Evolutionary conservation across 176 grass and related monocot genomes (phyloP).

Genomic region (Oryza coarctata): DNA sequence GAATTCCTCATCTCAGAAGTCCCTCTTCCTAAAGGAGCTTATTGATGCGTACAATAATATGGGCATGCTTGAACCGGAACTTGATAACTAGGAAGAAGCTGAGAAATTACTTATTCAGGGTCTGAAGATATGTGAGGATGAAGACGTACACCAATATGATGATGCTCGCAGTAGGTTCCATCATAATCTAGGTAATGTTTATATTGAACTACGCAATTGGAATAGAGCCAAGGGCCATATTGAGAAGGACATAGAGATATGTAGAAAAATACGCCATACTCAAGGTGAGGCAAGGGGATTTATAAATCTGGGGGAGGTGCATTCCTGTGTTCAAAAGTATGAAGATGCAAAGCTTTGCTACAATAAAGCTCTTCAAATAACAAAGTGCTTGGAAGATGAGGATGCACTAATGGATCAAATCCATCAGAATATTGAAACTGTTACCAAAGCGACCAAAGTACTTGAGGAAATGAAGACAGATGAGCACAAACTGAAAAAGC

Average conservation of each 20-base stretch:
- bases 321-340: slow-evolving; percentile 61
- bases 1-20: slow-evolving; percentile 38
- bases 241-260: slow-evolving; percentile 81
- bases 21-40: slow-evolving; percentile 70
- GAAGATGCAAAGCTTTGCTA: slow-evolving; percentile 72
- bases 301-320: slow-evolving; percentile 79
- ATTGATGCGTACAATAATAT: slow-evolving; percentile 95
- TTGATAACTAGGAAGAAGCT: slow-evolving; percentile 78
- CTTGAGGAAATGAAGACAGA: slow-evolving; percentile 67
- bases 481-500: slow-evolving; percentile 80
- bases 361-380: slow-evolving; percentile 57
- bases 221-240: slow-evolving; percentile 63
- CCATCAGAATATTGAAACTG: slow-evolving; percentile 67
- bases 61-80: slow-evolving; percentile 89
- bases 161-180: slow-evolving; percentile 80
- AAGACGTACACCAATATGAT: slow-evolving; percentile 79
- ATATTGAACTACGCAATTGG: slow-evolving; percentile 72
- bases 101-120: slow-evolving; percentile 71
- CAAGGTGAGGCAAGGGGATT: slow-evolving; percentile 96
- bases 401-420: slow-evolving; percentile 69
- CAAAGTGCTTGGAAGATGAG: slow-evolving; percentile 73
- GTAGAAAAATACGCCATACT: slow-evolving; percentile 63
- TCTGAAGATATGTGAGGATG: slow-evolving; percentile 86
- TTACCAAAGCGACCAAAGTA: slow-evolving; percentile 60
- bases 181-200: slow-evolving; percentile 95